Evolutionary conservation across 768 basidiomycete species (phyloP).

Genomic region (Glaciozyma martinii): DNA sequence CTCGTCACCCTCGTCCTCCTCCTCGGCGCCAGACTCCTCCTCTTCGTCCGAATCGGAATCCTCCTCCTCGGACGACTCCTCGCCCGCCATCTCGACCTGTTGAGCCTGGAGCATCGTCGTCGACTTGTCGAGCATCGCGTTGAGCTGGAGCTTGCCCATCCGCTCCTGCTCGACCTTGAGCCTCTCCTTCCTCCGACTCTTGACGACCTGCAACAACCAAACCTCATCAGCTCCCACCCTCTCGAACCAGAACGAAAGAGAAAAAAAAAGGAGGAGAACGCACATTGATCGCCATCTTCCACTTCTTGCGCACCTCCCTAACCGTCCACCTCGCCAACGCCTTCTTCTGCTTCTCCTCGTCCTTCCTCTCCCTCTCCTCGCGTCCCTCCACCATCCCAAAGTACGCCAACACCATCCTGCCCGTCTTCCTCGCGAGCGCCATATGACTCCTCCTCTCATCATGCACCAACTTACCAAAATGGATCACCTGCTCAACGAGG

Average conservation of each 20-base stretch:
- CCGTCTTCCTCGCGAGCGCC: constrained; percentile 48
- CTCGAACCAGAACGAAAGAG: neutral
- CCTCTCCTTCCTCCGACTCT: constrained; percentile 56
- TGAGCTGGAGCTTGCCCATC: constrained; percentile 73
- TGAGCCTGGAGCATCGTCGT: constrained; percentile 78
- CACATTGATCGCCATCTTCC: constrained; percentile 80
- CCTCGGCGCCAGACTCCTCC: constrained; percentile 13
- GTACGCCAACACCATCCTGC: constrained; percentile 58
- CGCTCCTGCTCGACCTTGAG: constrained; percentile 68
- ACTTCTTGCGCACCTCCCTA: constrained; percentile 62
- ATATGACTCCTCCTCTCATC: constrained; percentile 42
- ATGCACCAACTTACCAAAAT: constrained; percentile 38
- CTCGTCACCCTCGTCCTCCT: neutral
- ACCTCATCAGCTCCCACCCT: constrained; percentile 5
- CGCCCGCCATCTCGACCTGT: constrained; percentile 56
- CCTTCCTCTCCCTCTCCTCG: constrained; percentile 52
- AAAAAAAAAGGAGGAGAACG: no score
- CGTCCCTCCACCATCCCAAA: constrained; percentile 62
- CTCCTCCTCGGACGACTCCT: constrained; percentile 29
- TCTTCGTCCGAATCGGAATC: constrained; percentile 34
- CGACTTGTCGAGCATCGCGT: constrained; percentile 81
- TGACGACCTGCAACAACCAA: constrained; percentile 51
- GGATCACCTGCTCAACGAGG: constrained; percentile 39
- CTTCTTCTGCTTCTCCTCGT: constrained; percentile 60
- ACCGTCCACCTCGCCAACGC: constrained; percentile 63